Evolutionary conservation across 2,329 filamentous ascomycete species (phyloP).

Genomic region (Aureobasidium musti): DNA sequence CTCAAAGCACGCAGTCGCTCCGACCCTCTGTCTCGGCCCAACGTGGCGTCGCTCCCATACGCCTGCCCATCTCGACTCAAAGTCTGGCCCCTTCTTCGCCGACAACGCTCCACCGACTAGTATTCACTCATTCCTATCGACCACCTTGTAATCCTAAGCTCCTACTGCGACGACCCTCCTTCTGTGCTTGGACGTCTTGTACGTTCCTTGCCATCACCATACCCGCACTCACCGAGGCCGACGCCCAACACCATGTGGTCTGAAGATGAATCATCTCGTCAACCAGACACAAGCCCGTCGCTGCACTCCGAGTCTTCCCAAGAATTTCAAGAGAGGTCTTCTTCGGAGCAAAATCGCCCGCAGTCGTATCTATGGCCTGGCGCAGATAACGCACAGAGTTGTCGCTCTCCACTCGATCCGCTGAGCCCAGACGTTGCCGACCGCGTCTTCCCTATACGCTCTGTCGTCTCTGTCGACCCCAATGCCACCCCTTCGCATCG

Average conservation of each 20-base stretch:
- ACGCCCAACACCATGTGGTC: conserved; percentile 10
- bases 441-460: conserved; percentile 78
- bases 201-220: conserved; percentile 6
- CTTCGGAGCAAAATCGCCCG: conserved; percentile 1
- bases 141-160: not conserved
- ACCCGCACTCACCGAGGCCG: not conserved
- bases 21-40: not conserved
- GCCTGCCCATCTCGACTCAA: not conserved
- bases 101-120: conserved; percentile 7
- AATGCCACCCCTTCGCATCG: conserved; percentile 43
- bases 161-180: conserved; percentile 2
- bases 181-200: conserved; percentile 15
- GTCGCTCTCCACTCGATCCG: conserved; percentile 32
- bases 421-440: conserved; percentile 53
- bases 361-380: conserved; percentile 7
- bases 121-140: not conserved
- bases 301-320: conserved; percentile 5
- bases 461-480: conserved; percentile 71
- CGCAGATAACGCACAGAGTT: not conserved
- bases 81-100: conserved; percentile 11
- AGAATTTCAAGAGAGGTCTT: not conserved
- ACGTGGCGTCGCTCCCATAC: conserved; percentile 6
- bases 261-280: not conserved
- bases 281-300: not conserved
- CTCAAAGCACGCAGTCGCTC: conserved; percentile 3